Evolutionary conservation across 805 yeast species (phyloP).

Genomic region (Saccharomycopsis schoenii): DNA sequence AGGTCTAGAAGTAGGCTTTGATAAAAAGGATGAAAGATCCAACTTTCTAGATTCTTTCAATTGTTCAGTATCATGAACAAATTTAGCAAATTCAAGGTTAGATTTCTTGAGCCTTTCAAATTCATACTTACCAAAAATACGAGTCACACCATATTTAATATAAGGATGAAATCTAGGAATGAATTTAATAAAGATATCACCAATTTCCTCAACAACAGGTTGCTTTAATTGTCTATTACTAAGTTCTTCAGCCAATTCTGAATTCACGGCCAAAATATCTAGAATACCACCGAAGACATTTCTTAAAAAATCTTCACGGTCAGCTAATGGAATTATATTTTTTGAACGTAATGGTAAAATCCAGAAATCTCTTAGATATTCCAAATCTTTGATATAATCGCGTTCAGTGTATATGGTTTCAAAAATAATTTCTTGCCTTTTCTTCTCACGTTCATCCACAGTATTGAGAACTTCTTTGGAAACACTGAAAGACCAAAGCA

Average conservation of each 20-base stretch:
- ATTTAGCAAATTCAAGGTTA: slow-evolving; percentile 85
- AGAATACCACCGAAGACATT: slow-evolving; percentile 85
- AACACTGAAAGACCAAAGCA: slow-evolving; percentile 90
- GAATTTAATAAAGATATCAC: slow-evolving; percentile 77
- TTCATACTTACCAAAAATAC: slow-evolving; percentile 90
- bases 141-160: slow-evolving; percentile 86
- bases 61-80: slow-evolving; percentile 83
- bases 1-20: slow-evolving; percentile 92
- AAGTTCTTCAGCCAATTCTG: slow-evolving; percentile 79
- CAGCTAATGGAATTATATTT: slow-evolving; percentile 76
- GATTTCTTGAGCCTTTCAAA: slow-evolving; percentile 88
- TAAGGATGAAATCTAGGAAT: slow-evolving; percentile 88
- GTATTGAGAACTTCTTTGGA: slow-evolving; percentile 68
- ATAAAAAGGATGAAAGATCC: slow-evolving; percentile 84
- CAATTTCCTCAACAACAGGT: slow-evolving; percentile 77
- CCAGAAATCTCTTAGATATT: slow-evolving; percentile 87
- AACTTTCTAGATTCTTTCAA: slow-evolving; percentile 78
- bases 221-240: slow-evolving; percentile 78
- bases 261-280: slow-evolving; percentile 77
- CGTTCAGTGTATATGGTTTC: slow-evolving; percentile 91
- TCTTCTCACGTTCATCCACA: slow-evolving; percentile 74
- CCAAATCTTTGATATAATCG: slow-evolving; percentile 90
- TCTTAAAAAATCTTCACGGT: slow-evolving; percentile 82
- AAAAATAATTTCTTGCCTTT: slow-evolving; percentile 90
- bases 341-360: slow-evolving; percentile 83